phyloP scores from a whole-genome alignment of 2,329 filamentous ascomycete species.

The Fusarium duplospermum region DNA sequence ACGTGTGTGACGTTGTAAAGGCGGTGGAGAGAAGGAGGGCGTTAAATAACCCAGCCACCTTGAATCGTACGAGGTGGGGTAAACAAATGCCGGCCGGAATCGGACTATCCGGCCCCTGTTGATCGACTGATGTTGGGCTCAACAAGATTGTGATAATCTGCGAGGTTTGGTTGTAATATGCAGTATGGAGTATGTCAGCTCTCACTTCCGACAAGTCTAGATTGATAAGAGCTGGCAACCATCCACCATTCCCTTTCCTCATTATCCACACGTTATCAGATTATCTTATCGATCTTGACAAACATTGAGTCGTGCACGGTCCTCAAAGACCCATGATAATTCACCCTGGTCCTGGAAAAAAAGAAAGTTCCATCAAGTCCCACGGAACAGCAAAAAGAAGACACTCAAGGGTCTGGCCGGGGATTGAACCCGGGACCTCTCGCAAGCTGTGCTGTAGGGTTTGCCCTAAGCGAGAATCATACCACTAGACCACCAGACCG shows the following conservation, averaged over 20 bases:
- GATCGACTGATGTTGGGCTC: constrained; percentile 15
- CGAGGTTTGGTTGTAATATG: neutral
- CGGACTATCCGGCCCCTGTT: constrained; percentile 27
- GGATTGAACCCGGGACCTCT: constrained; percentile 61
- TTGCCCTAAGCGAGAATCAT: constrained; percentile 1
- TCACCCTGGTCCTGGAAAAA: neutral
- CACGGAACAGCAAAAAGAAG: neutral
- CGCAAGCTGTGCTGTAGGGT: constrained; percentile 45
- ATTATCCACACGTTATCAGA: neutral
- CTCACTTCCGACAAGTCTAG: neutral
- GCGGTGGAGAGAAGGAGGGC: constrained; percentile 9
- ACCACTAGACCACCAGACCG: constrained; percentile 1
- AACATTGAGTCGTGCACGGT: neutral
- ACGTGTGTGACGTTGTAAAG: constrained; percentile 7
- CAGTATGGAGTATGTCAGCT: neutral
- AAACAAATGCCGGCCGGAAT: constrained; percentile 32
- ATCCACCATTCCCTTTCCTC: neutral
- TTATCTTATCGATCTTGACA: neutral
- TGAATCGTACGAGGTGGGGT: constrained; percentile 36
- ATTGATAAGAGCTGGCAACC: neutral
- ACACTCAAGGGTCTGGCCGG: constrained; percentile 53
- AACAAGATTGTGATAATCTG: neutral
- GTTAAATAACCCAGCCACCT: constrained; percentile 2
- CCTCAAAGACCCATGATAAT: neutral
- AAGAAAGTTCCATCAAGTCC: neutral